A percentile compares a stretch with the other conserved stretches of the same genome.
phyloP scores from a whole-genome alignment of 441 rosid genomes.

The Eruca vesicaria region DNA sequence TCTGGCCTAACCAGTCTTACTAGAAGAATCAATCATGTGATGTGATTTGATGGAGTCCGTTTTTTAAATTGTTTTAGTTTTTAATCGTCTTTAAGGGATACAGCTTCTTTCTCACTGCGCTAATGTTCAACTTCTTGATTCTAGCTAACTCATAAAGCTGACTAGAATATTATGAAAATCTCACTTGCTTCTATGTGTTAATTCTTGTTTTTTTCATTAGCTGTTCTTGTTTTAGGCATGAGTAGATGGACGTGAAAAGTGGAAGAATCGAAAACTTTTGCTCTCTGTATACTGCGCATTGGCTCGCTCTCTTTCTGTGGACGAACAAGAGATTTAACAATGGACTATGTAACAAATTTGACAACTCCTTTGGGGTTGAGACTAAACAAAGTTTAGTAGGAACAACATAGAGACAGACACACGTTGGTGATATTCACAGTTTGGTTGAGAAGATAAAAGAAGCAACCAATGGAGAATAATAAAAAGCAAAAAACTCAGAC shows the following conservation, averaged over 20 bases:
- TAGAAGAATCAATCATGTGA: constrained; percentile 21
- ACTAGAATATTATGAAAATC: constrained; percentile 24
- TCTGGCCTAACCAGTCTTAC: constrained; percentile 81
- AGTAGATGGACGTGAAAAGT: constrained; percentile 25
- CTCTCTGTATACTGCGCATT: too few species aligned
- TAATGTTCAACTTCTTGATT: constrained; percentile 21
- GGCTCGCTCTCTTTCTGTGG: not conserved
- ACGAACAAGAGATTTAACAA: not conserved
- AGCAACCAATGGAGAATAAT: constrained; percentile 2
- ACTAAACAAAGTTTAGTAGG: not conserved
- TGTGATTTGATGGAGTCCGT: not conserved
- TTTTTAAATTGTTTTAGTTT: not conserved
- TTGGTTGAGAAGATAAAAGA: not conserved
- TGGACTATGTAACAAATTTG: not conserved
- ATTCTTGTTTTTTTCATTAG: not conserved
- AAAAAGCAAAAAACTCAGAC: not conserved
- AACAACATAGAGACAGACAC: not conserved
- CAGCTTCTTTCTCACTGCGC: constrained; percentile 5
- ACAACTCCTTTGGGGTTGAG: not conserved
- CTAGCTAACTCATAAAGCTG: constrained; percentile 35
- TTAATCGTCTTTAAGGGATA: constrained; percentile 3
- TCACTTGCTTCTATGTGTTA: constrained; percentile 14
- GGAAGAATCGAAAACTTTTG: not conserved
- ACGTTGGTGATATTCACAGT: constrained; percentile 21
- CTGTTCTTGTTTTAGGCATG: constrained; percentile 33